Evolutionary conservation across 148 eudicot genomes (phyloP), one percentile per base, ranked within the genome.

Genomic region (Agrostemma githago): DNA sequence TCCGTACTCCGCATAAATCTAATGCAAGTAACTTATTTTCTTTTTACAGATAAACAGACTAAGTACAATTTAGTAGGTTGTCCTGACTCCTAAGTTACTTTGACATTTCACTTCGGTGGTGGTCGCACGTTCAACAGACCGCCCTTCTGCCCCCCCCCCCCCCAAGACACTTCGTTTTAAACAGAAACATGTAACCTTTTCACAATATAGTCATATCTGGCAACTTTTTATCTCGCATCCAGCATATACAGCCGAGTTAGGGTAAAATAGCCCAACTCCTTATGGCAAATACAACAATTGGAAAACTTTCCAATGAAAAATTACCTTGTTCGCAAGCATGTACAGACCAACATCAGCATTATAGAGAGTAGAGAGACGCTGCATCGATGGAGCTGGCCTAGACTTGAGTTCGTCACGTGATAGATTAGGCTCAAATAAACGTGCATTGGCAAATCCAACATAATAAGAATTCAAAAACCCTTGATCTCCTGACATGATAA

Each of bases 291-390:
- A 9, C 72, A 66, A 68, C 56, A 26, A 62, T 12, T 21, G 56
- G 17, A 41, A 56, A 15, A 66, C 53, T 46, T 70, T 75, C 8
- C 40, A n/a, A 60, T 61, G 77, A 70, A 58, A 53, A 44, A 46
- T 77, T 77, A 95, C 99, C 99, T 95, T 95, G 79, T 95, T 95
- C 74, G 99, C 99, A 72, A 95, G 97, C 99, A 95, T 95, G 86
- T 95, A 95, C 68, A 95, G 88, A 54, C 99, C 99, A 87, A 95
- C 99, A 86, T 95, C 99, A 74, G 99, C 99, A 86, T 95, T 95
- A 68, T 87, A 95, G 68, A 95, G 77, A 66, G 99, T 95, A 72
- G 99, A 90, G 72, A 95, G 96, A 71, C 99, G 95, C 82, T 95
- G 92, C 99, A 95, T 95, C 76, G 83, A 82, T 66, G 90, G 86